Base-by-base conservation (phyloP, 371 early-diverging fungal genomes). In the Saksenaea oblongispora region DNA sequence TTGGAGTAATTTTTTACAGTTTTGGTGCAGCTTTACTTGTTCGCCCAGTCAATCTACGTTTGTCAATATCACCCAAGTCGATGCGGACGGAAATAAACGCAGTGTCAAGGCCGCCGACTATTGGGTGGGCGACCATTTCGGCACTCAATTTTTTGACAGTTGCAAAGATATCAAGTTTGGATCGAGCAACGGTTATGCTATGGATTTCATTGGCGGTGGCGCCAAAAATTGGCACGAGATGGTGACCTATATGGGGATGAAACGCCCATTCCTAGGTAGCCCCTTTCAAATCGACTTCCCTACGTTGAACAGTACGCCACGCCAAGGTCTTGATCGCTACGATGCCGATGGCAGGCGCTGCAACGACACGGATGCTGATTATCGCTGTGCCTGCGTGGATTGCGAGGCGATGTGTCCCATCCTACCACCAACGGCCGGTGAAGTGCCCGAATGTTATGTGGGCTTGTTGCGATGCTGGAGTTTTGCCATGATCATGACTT, bases 121-220 rank as follows among this genome's bases (percentile, higher is more conserved):
- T 58, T 81, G 83, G 74, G 91, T 91, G 3, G 86, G 78, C 22
- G 81, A 83, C 28, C 56, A 75, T 24, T 87, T 87, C 65, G 89
- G 87, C 1, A 61, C 69, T 0, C 87, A 84, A 34, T 88, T 92
- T 56, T 92, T 72, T 58, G 85, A 89, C 65, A 88, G 88, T 26
- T 92, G 92, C 76, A 87, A 89, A 64, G 89, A 91, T 39, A 84
- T 92, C 69, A 89, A 90, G 67, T 89, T 91, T 75, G 84, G 85
- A 0, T 72, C 87, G 0, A 82, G 80, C 26, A 91, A 91, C 68
- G 84, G 84, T 0, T 89, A 79, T 61, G 91, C 84, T 15, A 89
- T 92, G 89, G 89, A 90, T 31, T 78, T 92, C 22, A 88, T 90
- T 58, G 92, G 89, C 9, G 91, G 90, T 41, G 91, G 91, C 0